Conservation (phyloP, 352 stramenopile species). For the Saprolegnia diclina region DNA sequence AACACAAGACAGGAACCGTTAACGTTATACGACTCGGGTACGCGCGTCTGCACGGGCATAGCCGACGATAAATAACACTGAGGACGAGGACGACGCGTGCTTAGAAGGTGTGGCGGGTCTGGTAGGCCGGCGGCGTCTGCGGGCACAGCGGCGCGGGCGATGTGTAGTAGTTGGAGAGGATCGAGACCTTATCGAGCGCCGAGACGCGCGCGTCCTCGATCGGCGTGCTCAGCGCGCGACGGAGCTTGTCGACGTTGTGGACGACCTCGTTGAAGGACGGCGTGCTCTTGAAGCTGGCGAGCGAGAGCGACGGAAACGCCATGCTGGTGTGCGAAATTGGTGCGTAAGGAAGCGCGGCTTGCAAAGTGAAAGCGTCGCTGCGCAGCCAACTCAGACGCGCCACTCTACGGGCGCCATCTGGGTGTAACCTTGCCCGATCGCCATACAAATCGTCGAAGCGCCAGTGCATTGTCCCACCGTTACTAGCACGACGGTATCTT, state of each 20-base stretch:
- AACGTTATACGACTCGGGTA: background rate
- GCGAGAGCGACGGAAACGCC: conserved; percentile 9
- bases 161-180: conserved; percentile 8
- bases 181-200: conserved; percentile 4
- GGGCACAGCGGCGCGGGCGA: background rate
- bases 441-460: background rate
- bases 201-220: conserved; percentile 2
- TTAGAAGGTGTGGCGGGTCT: conserved; percentile 25
- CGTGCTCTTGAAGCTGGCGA: background rate
- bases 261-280: conserved; percentile 12
- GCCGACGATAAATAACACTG: conserved; percentile 6
- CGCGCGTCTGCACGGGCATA: background rate
- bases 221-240: conserved; percentile 8
- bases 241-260: conserved; percentile 11
- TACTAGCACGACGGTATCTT: background rate
- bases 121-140: conserved; percentile 20
- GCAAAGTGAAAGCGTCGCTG: background rate
- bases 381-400: background rate
- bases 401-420: background rate
- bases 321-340: conserved; percentile 4
- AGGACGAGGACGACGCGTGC: background rate
- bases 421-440: background rate
- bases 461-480: background rate
- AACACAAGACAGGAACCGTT: background rate
- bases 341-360: conserved; percentile 1